These are phyloP conservation scores for Pneumocystis oryctolagi DNA, from an alignment of 1,139 yeast species.

Conservation along the genomic window DNA sequence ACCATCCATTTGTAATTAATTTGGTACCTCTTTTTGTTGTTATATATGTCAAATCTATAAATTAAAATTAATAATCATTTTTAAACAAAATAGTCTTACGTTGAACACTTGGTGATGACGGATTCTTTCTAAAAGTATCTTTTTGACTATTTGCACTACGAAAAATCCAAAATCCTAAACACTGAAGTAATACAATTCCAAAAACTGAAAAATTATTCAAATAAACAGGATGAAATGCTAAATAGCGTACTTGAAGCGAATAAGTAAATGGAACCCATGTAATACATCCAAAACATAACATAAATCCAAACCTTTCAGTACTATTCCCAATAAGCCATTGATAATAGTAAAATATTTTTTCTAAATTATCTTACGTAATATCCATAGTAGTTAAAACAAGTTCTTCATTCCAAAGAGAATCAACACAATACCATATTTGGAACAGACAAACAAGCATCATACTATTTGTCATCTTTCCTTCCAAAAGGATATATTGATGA, in stretches of 20 bases:
- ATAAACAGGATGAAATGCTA: conserved; percentile 48
- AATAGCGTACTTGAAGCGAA: conserved; percentile 68
- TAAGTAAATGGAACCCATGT: conserved; percentile 91
- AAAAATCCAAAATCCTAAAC: conserved; percentile 66
- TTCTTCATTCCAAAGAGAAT: conserved; percentile 82
- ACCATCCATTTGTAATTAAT: conserved; percentile 84
- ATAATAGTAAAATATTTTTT: not conserved
- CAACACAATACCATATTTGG: conserved; percentile 73
- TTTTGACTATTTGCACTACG: conserved; percentile 73
- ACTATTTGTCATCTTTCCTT: conserved; percentile 56
- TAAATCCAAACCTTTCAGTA: conserved; percentile 92
- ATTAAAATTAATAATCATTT: not conserved
- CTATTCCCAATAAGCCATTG: not conserved
- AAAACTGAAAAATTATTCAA: conserved; percentile 34
- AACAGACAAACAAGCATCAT: conserved; percentile 50
- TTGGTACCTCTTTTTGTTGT: conserved; percentile 54
- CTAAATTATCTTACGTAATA: conserved; percentile 32
- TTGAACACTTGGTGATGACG: conserved; percentile 42
- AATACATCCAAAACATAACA: conserved; percentile 88
- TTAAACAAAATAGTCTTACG: conserved; percentile 5
- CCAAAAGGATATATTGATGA: conserved; percentile 46
- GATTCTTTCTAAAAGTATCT: conserved; percentile 57
- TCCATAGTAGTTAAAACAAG: conserved; percentile 91
- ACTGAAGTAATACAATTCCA: conserved; percentile 32
- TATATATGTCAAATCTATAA: conserved; percentile 42